Conservation (phyloP, 768 basidiomycete species). For the Rhizopogon rudus region DNA sequence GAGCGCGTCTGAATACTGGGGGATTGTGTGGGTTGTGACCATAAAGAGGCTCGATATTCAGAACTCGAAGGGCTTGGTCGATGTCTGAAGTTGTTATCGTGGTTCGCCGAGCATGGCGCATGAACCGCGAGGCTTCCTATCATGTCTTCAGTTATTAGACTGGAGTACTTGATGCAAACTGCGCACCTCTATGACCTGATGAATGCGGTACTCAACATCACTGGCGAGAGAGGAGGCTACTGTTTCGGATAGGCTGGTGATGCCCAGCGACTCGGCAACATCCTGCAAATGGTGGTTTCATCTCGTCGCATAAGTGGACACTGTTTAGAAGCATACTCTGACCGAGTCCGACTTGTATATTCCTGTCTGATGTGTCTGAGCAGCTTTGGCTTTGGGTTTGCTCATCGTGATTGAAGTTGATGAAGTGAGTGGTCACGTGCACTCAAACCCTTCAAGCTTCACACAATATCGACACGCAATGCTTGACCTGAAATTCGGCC, state of each 20-base stretch:
- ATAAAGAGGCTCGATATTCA: constrained; percentile 95
- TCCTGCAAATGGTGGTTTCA: constrained; percentile 48
- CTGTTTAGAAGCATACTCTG: constrained; percentile 38
- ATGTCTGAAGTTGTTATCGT: constrained; percentile 87
- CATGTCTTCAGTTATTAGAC: background rate
- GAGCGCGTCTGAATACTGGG: constrained; percentile 38
- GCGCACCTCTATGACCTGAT: constrained; percentile 87
- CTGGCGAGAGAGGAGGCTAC: constrained; percentile 86
- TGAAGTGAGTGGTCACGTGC: background rate
- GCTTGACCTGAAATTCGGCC: background rate
- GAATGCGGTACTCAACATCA: constrained; percentile 95
- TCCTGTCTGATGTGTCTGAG: constrained; percentile 49
- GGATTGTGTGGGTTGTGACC: constrained; percentile 39
- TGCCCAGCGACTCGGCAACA: constrained; percentile 82
- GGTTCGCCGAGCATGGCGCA: constrained; percentile 91
- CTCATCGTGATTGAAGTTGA: constrained; percentile 18
- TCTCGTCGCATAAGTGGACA: constrained; percentile 5
- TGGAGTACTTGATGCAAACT: background rate
- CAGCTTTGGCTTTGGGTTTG: constrained; percentile 44
- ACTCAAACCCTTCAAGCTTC: too few relatives aligned
- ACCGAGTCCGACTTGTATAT: constrained; percentile 61
- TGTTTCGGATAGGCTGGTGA: constrained; percentile 67
- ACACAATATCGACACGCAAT: too few relatives aligned
- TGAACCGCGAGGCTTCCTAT: constrained; percentile 91
- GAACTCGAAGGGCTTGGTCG: constrained; percentile 87